Evolutionary conservation across 495 filamentous ascomycete species (phyloP).

Genomic region (Terfezia claveryi): DNA sequence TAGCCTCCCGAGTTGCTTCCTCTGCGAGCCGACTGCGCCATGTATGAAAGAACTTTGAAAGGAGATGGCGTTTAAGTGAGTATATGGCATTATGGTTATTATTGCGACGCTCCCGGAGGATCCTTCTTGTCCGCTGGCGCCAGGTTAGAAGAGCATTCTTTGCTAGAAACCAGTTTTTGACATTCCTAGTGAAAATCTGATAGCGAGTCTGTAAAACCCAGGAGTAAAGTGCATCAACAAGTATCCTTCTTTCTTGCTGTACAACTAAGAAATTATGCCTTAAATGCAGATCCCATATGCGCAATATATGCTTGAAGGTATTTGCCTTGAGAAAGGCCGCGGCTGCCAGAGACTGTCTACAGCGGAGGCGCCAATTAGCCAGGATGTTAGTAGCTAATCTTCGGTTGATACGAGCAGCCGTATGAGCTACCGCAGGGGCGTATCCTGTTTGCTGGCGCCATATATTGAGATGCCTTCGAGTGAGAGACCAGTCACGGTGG

Average conservation of each 20-base stretch:
- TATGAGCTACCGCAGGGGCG: conserved; percentile 4
- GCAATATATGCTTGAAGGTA: conserved; percentile 1
- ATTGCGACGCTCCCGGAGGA: neutral
- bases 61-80: neutral
- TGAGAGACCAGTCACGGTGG: conserved; percentile 12
- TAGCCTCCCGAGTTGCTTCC: neutral
- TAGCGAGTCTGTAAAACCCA: conserved; percentile 9
- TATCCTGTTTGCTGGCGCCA: conserved; percentile 10
- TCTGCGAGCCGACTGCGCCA: neutral
- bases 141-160: neutral
- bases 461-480: conserved; percentile 7
- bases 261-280: conserved; percentile 7
- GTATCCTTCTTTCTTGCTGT: conserved; percentile 1
- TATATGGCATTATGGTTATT: neutral
- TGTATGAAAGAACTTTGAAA: neutral
- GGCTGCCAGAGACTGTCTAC: conserved; percentile 7
- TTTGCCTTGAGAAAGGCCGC: conserved; percentile 1
- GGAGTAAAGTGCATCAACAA: neutral
- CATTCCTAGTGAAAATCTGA: neutral
- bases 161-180: neutral
- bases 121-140: neutral
- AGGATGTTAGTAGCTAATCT: conserved; percentile 6
- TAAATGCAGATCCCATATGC: conserved; percentile 9
- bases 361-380: conserved; percentile 10
- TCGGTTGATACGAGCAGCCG: conserved; percentile 5